Evolutionary conservation across 371 early-diverging fungal genomes (phyloP), one percentile per base, ranked within the genome.

Genomic region (Furculomyces boomerangus): DNA sequence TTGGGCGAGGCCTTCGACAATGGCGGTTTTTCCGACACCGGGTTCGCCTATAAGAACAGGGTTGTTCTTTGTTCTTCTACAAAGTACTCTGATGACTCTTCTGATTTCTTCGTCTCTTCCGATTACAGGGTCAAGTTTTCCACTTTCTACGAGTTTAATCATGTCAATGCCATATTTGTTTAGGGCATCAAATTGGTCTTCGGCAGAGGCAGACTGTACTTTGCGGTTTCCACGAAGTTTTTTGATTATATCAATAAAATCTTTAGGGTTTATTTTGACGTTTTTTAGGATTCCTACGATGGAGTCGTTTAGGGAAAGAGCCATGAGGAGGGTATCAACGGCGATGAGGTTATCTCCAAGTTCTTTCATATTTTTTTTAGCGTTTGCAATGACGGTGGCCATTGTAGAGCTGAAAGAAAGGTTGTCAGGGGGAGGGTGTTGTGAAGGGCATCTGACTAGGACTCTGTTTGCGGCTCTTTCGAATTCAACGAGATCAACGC

Each of bases 11-110:
- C 94, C 93, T 70, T 94, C 94, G 1, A 89, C 93, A 53, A 94
- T 90, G 52, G 94, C 95, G 0, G 95, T 94, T 60, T 96, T 96
- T 46, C 94, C 96, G 2, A 88, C 89, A 63, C 97, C 96, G 13
- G 95, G 94, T 57, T 85, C 87, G 24, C 90, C 93, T 32, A 93
- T 86, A 50, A 93, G 66, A 3, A 92, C 86, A 1, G 92, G 90
- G 67, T 93, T 93, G 65, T 88, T 86, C 68, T 95, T 95, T 47
- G 86, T 90, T 69, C 85, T 72, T 49, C 88, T 76, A 18, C 85
- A 78, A 55, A 93, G 71, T 13, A 90, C 80, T 31, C 80, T 80
- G 47, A 88, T 75, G 26, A 86, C 76, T 30, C 80, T 66, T 20
- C 88, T 67, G 55, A 86, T 88, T 60, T 86, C 88, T 39, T 86